Conservation (phyloP, 495 filamentous ascomycete genomes). For the Pyrenula aspistea region DNA sequence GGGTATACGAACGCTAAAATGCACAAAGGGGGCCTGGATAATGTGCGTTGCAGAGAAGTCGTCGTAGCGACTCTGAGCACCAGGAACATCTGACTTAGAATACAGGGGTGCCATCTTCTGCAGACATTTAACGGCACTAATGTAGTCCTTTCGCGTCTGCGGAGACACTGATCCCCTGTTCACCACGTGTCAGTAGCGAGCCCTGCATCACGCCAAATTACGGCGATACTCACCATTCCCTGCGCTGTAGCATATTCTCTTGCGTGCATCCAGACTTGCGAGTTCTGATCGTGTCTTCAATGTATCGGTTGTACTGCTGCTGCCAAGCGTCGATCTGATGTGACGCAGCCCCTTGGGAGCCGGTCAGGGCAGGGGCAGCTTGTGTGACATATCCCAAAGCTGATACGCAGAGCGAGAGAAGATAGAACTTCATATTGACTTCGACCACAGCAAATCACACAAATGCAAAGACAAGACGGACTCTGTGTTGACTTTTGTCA, state of each 20-base stretch:
- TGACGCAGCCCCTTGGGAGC: constrained; percentile 1
- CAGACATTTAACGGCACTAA: constrained; percentile 53
- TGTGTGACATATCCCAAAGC: background rate
- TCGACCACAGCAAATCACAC: too few species aligned
- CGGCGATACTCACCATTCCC: constrained; percentile 7
- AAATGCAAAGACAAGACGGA: too few species aligned
- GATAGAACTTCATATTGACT: constrained; percentile 4
- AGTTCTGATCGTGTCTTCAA: constrained; percentile 3
- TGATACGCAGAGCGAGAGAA: constrained; percentile 1
- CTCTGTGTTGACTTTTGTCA: too few species aligned
- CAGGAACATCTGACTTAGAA: constrained; percentile 24
- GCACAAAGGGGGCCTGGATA: constrained; percentile 46
- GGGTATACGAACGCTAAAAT: too few species aligned
- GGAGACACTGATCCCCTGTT: constrained; percentile 28
- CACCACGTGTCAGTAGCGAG: too few species aligned
- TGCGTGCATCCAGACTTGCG: constrained; percentile 2
- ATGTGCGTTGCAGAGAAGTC: constrained; percentile 62
- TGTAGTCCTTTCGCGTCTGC: constrained; percentile 42
- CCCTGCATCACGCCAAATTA: too few species aligned
- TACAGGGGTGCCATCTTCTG: constrained; percentile 30
- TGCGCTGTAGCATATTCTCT: constrained; percentile 5
- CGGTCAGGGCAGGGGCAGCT: constrained; percentile 1
- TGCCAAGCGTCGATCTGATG: constrained; percentile 1
- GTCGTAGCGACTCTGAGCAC: constrained; percentile 50
- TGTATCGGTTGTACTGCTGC: constrained; percentile 5